Evolutionary conservation across 73 alveolate species (phyloP), one percentile per base, ranked within the genome.

Genomic region (Paramecium octaurelia): DNA sequence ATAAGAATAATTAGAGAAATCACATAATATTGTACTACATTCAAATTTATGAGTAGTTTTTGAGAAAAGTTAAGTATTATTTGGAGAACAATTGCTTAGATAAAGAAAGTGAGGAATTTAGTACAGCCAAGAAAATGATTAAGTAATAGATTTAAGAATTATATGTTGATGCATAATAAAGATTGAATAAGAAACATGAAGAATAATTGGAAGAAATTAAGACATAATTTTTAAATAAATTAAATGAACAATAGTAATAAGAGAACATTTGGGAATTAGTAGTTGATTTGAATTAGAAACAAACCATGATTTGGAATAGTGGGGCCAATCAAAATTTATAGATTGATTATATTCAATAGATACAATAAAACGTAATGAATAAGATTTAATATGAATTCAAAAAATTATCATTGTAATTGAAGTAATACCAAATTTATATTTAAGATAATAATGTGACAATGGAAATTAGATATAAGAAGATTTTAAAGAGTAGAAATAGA

Each of bases 31-130:
- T 35, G 87, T 73, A 73, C 0, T 16, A 14, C 3, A 35, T 20
- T 9, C n/a, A 1, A 14, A 27, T 29, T 16, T 14, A 73, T 12
- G 4, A 1, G 27, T 73, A 73, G 87, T 73, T 36, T 73, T 0
- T 36, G 18, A 73, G 87, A 73, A 73, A 73, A 38, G 87, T 38
- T 1, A 73, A 73, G 59, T 21, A 36, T 36, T 73, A 73, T 73
- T 38, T 73, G 6, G 87, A 73, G 6, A 36, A 38, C 8, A 73
- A 73, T 73, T 73, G 87, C 35, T 73, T 73, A 40, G 87, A 73
- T 36, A 73, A 73, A 36, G 87, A 73, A 18, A 73, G 59, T 73
- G 87, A 73, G 10, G 87, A 73, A 38, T 73, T 73, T 40, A 73
- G 8, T 16, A 36, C 59, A 16, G 59, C 87, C 12, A 73, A 73